These are phyloP conservation scores for Stenocarpella maydis DNA, from an alignment of 2,329 filamentous ascomycete genomes.

Conservation along the genomic window DNA sequence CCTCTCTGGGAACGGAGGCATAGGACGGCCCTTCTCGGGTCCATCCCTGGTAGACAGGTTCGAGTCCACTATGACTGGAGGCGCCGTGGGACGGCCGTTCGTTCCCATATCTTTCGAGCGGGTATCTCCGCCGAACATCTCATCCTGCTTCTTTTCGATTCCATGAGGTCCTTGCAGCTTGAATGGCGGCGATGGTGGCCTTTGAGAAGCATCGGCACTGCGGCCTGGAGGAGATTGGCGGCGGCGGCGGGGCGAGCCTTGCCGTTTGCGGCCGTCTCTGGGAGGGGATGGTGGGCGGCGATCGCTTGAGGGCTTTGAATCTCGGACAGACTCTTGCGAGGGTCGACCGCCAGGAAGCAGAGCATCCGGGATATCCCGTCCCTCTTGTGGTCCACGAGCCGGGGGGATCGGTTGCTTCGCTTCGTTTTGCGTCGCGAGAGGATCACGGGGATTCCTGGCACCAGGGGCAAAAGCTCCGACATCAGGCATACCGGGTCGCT, in stretches of 20 bases:
- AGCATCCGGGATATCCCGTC: background rate
- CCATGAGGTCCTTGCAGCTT: background rate
- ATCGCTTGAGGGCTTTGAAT: background rate
- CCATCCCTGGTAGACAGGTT: background rate
- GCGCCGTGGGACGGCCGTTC: background rate
- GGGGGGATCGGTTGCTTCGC: background rate
- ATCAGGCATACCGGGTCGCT: background rate
- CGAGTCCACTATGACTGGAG: background rate
- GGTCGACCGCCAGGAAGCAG: background rate
- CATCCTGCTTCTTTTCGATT: background rate
- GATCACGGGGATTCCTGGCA: background rate
- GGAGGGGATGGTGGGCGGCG: conserved; percentile 11
- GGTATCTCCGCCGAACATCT: background rate
- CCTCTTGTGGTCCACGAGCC: background rate
- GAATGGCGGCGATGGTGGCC: background rate
- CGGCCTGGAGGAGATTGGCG: background rate
- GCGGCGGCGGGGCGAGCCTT: background rate
- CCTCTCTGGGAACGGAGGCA: background rate
- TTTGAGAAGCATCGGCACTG: background rate
- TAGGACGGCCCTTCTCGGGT: background rate
- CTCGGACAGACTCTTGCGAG: background rate
- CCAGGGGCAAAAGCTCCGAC: background rate
- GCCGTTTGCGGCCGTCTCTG: background rate
- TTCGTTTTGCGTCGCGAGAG: background rate
- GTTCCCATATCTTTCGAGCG: background rate